Percentiles rank a stretch among this genome's conserved stretches.
phyloP scores from a whole-genome alignment of 2,329 filamentous ascomycete genomes.

The Dactylellina leptospora region DNA sequence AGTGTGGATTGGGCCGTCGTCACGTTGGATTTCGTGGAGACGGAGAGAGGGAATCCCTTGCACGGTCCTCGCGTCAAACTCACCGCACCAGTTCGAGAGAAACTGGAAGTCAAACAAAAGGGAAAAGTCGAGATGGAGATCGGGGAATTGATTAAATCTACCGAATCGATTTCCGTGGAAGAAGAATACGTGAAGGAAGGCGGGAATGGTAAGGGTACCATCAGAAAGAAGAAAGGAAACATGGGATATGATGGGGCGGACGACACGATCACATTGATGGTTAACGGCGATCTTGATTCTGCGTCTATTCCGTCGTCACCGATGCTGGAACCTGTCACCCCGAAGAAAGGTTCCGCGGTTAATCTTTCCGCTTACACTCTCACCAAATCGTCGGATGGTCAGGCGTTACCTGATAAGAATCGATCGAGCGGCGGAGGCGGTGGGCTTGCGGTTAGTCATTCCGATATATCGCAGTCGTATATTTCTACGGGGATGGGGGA shows the following conservation, averaged over 20 bases:
- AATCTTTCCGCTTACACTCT: conserved; percentile 37
- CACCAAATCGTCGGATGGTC: conserved; percentile 6
- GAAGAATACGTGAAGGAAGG: background rate
- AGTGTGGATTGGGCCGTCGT: conserved; percentile 45
- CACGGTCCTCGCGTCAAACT: conserved; percentile 39
- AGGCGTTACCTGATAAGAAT: conserved; percentile 7
- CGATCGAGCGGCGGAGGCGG: background rate
- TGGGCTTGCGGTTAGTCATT: conserved; percentile 23
- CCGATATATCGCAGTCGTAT: conserved; percentile 43
- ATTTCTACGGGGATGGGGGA: conserved; percentile 39
- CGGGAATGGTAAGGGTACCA: conserved; percentile 7
- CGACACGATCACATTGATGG: conserved; percentile 31
- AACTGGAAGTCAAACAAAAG: conserved; percentile 1
- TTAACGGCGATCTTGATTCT: conserved; percentile 41
- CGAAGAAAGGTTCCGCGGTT: conserved; percentile 40
- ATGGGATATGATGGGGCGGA: conserved; percentile 31
- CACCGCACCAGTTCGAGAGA: background rate
- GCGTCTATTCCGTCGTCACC: conserved; percentile 47
- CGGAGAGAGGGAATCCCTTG: conserved; percentile 34
- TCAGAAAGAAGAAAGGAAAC: conserved; percentile 9
- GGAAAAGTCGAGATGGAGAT: conserved; percentile 14
- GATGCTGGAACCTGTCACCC: conserved; percentile 26
- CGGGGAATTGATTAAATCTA: conserved; percentile 12
- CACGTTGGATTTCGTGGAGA: conserved; percentile 34
- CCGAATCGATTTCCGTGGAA: conserved; percentile 15